Evolutionary conservation across 2,329 filamentous ascomycete species (phyloP), one percentile per base, ranked within the genome.

Genomic region (Exophiala calicioides): DNA sequence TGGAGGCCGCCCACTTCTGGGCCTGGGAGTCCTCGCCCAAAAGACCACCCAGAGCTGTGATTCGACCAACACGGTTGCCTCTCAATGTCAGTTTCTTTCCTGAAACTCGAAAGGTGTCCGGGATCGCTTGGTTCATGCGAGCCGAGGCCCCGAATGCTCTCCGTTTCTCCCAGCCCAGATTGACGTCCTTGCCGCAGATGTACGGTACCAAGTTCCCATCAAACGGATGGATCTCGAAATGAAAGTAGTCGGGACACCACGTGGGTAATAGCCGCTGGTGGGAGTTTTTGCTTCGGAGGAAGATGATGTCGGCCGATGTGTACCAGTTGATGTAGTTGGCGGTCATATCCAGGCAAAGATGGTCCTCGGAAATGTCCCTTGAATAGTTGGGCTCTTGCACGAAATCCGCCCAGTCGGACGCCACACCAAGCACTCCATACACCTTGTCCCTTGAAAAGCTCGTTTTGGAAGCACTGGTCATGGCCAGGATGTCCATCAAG

Each of bases 231-330:
- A 43, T 19, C 27, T 42, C 32, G 16, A 52, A 49, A 16, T 52
- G 45, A 20, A 52, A 52, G 29, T 52, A 52, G 29, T 52, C 50
- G 2, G 50, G 50, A 26, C 50, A 52, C 50, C 50, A 52, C 9
- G 44, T 41, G 13, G 50, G 50, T 13, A 52, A 40, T 13, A 27
- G 30, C 20, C 8, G 20, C 23, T 49, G 44, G 16, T 23, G 19
- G 4, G 8, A 15, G 15, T 41, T 26, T 15, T 16, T 45, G 37
- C 50, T 52, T 26, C 50, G 18, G 23, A 52, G 32, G n/a, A 52
- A 52, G 41, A 52, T 46, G 32, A 52, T 52, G 21, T 52, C 50
- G 18, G 42, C 40, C 19, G 50, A 52, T 20, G 31, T 44, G 32
- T 48, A 48, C 50, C 50, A 52, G 31, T 35, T 42, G 30, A 52